phyloP scores from a whole-genome alignment of 2,329 filamentous ascomycete genomes.

The Fusarium cicatricum region DNA sequence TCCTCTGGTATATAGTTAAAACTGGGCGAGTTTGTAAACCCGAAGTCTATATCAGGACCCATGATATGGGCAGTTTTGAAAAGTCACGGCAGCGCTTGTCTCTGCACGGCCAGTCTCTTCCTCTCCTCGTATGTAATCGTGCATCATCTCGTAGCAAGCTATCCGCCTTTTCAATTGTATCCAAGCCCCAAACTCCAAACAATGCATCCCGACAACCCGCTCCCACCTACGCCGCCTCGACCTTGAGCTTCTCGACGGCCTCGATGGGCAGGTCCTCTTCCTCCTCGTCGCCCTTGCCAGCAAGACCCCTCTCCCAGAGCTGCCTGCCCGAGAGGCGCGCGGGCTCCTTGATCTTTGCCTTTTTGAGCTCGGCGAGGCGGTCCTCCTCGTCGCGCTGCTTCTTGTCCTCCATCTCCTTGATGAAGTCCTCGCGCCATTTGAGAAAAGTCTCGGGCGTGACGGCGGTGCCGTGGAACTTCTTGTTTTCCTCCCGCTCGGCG shows the following conservation, averaged over 20 bases:
- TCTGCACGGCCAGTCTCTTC: not conserved
- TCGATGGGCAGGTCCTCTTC: conserved; percentile 71
- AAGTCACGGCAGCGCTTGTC: not conserved
- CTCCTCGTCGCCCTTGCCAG: conserved; percentile 69
- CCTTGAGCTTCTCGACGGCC: conserved; percentile 75
- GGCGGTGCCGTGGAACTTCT: conserved; percentile 90
- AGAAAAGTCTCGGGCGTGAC: conserved; percentile 89
- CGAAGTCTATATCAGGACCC: conserved; percentile 33
- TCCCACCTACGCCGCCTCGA: conserved; percentile 57
- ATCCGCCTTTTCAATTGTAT: conserved; percentile 24
- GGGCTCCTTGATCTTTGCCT: conserved; percentile 78
- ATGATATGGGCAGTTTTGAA: conserved; percentile 12
- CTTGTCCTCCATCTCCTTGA: conserved; percentile 81
- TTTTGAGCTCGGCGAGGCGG: conserved; percentile 82
- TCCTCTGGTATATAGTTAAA: conserved; percentile 32
- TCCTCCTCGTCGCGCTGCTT: conserved; percentile 76
- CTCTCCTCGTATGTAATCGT: conserved; percentile 8
- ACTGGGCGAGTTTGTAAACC: conserved; percentile 23
- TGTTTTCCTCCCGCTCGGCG: conserved; percentile 90
- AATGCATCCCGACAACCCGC: conserved; percentile 28
- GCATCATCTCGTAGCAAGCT: conserved; percentile 17
- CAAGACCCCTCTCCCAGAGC: conserved; percentile 80
- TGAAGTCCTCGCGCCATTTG: conserved; percentile 81
- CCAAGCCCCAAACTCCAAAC: conserved; percentile 39
- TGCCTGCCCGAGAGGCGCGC: conserved; percentile 77